These are phyloP conservation scores for Actinomortierella ambigua DNA, from an alignment of 371 early-diverging fungal genomes.

Conservation along the genomic window DNA sequence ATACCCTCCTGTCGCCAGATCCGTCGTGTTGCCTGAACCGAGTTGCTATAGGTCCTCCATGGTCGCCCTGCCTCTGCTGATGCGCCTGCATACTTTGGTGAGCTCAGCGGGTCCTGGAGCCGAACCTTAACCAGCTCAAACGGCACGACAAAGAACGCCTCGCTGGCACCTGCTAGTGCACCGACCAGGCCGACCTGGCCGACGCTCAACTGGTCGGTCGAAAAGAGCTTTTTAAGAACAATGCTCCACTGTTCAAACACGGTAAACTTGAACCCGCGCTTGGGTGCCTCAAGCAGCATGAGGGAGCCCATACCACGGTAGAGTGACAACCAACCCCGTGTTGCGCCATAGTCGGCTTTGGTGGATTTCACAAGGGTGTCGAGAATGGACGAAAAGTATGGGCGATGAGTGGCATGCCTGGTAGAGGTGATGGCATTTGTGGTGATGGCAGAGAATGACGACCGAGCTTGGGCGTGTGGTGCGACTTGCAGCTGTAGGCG, in stretches of 20 bases:
- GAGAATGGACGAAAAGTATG: constrained; percentile 23
- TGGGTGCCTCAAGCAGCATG: constrained; percentile 93
- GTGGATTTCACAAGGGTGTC: constrained; percentile 16
- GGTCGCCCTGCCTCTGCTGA: constrained; percentile 45
- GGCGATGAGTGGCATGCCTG: neutral
- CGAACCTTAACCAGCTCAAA: constrained; percentile 94
- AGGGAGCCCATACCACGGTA: constrained; percentile 93
- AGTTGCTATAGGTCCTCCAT: too few relatives aligned
- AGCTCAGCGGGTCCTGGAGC: constrained; percentile 72
- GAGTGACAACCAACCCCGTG: constrained; percentile 59
- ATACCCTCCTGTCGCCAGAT: constrained; percentile 77
- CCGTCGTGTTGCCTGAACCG: constrained; percentile 60
- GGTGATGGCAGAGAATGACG: too few relatives aligned
- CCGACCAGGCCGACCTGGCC: constrained; percentile 84
- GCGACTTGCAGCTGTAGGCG: constrained; percentile 74
- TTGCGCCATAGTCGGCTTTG: neutral
- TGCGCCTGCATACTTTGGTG: constrained; percentile 76
- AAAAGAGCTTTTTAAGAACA: constrained; percentile 68
- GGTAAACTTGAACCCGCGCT: constrained; percentile 93
- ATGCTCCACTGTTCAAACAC: constrained; percentile 85
- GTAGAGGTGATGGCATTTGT: neutral
- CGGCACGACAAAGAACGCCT: constrained; percentile 86
- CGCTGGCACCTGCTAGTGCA: constrained; percentile 90
- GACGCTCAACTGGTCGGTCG: constrained; percentile 68
- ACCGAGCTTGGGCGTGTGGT: too few relatives aligned